Percentiles rank a stretch among this genome's conserved stretches.
Conservation (phyloP, 257 asterid genomes). For the Echites panduratus region DNA sequence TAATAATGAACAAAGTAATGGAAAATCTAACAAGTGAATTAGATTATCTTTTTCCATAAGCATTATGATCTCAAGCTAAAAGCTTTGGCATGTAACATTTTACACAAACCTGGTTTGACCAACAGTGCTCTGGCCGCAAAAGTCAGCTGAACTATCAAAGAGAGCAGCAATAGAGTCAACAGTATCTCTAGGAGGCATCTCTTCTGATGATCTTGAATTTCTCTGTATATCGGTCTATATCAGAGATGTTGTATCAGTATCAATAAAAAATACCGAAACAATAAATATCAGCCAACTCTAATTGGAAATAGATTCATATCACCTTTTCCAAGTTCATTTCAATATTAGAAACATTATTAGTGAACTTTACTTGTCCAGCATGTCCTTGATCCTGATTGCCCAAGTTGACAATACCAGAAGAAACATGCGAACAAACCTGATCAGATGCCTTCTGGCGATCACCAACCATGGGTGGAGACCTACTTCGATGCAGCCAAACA, state of each 20-base stretch:
- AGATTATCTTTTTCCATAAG: not conserved
- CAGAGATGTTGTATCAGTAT: constrained; percentile 12
- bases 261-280: constrained; percentile 1
- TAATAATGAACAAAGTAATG: not conserved
- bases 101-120: constrained; percentile 31
- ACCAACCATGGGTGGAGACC: constrained; percentile 25
- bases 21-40: not conserved
- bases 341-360: constrained; percentile 4
- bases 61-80: not conserved
- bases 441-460: constrained; percentile 29
- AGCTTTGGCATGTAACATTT: constrained; percentile 6
- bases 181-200: constrained; percentile 27
- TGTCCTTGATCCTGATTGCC: constrained; percentile 12
- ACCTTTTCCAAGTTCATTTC: constrained; percentile 11
- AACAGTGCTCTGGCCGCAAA: constrained; percentile 18
- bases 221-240: constrained; percentile 27
- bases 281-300: not conserved
- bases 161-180: constrained; percentile 21
- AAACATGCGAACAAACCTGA: constrained; percentile 34
- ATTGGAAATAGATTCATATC: not conserved
- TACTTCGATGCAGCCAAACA: constrained; percentile 37
- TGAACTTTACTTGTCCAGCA: constrained; percentile 8
- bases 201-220: constrained; percentile 31
- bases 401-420: not conserved
- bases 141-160: constrained; percentile 27